These are phyloP conservation scores for Laburnicola sp. DNA, from an alignment of 2,329 filamentous ascomycete species.

Conservation along the genomic window DNA sequence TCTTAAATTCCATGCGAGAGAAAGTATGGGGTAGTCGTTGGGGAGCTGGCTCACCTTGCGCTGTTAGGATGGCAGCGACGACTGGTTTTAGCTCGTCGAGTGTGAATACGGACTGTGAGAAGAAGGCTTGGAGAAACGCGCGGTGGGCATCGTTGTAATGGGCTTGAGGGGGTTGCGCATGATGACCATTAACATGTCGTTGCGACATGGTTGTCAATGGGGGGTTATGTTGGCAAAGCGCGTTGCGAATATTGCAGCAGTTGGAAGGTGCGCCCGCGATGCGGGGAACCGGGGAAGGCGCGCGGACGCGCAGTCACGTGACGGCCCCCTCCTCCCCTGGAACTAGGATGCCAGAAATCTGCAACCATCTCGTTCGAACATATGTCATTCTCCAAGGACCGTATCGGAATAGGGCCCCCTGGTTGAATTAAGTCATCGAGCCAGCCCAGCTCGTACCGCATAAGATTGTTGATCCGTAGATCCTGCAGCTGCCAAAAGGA, in stretches of 20 bases:
- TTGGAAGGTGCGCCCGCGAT: neutral
- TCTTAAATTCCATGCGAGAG: neutral
- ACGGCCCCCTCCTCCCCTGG: no score
- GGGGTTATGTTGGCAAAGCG: neutral
- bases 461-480: no score
- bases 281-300: no score
- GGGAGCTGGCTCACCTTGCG: constrained; percentile 39
- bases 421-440: no score
- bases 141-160: constrained; percentile 65
- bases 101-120: constrained; percentile 77
- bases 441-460: no score
- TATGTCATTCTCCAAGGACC: no score
- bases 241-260: neutral
- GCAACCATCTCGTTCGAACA: no score
- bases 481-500: no score
- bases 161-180: constrained; percentile 18
- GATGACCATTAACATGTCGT: constrained; percentile 8
- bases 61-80: constrained; percentile 72
- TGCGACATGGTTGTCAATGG: neutral
- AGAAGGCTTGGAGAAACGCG: constrained; percentile 87
- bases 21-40: constrained; percentile 1
- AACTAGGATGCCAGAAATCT: no score
- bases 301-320: no score
- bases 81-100: constrained; percentile 72
- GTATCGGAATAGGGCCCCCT: no score